phyloP scores from a whole-genome alignment of 2,329 filamentous ascomycete species.

The Aureobasidium sp. region DNA sequence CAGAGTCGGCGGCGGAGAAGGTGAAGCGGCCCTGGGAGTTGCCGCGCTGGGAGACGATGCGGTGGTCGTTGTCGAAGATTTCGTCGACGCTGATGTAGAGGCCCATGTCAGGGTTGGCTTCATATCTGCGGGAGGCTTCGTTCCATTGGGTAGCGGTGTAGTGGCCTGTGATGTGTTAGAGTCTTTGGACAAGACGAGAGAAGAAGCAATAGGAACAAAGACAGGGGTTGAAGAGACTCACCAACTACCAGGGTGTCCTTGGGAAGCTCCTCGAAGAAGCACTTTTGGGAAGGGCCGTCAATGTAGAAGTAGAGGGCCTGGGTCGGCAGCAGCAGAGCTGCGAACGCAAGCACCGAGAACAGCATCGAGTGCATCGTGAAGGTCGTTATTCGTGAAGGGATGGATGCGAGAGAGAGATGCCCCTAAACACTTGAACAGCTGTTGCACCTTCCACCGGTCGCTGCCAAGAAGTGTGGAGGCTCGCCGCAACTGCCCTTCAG shows the following conservation, averaged over 20 bases:
- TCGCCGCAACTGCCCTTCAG: background rate
- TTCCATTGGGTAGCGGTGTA: slow-evolving; percentile 84
- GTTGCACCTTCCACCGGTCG: background rate
- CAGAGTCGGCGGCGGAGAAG: slow-evolving; percentile 89
- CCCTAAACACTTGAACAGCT: slow-evolving; percentile 3
- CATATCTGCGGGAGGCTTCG: slow-evolving; percentile 54
- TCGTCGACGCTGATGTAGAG: slow-evolving; percentile 95
- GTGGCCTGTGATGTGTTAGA: slow-evolving; percentile 49
- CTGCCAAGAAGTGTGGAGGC: slow-evolving; percentile 7
- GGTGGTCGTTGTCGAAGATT: slow-evolving; percentile 95
- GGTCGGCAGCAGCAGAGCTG: slow-evolving; percentile 47
- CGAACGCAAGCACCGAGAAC: slow-evolving; percentile 16
- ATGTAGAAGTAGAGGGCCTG: slow-evolving; percentile 95
- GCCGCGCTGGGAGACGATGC: slow-evolving; percentile 82
- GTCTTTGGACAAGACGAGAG: background rate
- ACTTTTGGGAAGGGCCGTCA: slow-evolving; percentile 77
- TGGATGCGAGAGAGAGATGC: background rate
- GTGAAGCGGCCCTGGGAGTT: slow-evolving; percentile 75
- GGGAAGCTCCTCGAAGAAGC: slow-evolving; percentile 96
- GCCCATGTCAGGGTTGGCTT: slow-evolving; percentile 61
- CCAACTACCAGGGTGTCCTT: slow-evolving; percentile 95
- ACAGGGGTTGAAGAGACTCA: slow-evolving; percentile 34
- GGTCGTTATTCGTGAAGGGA: background rate
- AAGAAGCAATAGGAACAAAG: background rate
- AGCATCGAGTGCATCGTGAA: slow-evolving; percentile 13